Base-by-base conservation (phyloP, 805 yeast genomes). In the Metschnikowia picachoensis region DNA sequence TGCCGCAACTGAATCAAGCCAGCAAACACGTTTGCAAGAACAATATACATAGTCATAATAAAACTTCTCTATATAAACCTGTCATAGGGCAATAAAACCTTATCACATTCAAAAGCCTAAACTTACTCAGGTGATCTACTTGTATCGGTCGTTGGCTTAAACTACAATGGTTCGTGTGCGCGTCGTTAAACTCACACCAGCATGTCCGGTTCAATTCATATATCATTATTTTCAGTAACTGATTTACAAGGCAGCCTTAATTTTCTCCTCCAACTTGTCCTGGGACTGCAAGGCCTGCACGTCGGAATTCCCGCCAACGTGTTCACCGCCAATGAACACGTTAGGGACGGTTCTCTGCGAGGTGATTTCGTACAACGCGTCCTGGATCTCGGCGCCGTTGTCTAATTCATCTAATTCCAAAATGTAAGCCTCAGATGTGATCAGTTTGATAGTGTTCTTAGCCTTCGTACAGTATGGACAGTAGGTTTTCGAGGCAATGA, bases 331-430 rank as follows among this genome's bases (percentile, higher is more conserved):
- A 65, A 92, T 89, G 72, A 85, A 92, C 57, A 92, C 78, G 65
- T 86, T 90, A 52, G 99, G 99, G 51, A 92, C 98, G 34, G 97
- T 89, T 56, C 82, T 78, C 76, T 92, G 98, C 49, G 95, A 94
- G 34, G 95, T 87, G 49, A 89, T 67, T 62, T 85, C 65, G 20
- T 33, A 43, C 50, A 67, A 62, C 0, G 61, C 70, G 27, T 52
- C 54, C 48, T 67, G 73, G 39, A 64, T 51, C 33, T 39, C 57
- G 10, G 59, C 44, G 8, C 73, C 73, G 43, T 64, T 53, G 27
- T 48, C 45, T 13, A 52, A 39, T 16, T 37, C 44, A 57, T 67
- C 62, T 51, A 67, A 59, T 47, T 67, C 71, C 37, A 62, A 39
- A 34, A 65, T 49, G 46, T 71, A 74, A n/a, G 82, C 80, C 35